Evolutionary conservation across 164 flowering plant genomes (phyloP).

Genomic region (Piper betle): DNA sequence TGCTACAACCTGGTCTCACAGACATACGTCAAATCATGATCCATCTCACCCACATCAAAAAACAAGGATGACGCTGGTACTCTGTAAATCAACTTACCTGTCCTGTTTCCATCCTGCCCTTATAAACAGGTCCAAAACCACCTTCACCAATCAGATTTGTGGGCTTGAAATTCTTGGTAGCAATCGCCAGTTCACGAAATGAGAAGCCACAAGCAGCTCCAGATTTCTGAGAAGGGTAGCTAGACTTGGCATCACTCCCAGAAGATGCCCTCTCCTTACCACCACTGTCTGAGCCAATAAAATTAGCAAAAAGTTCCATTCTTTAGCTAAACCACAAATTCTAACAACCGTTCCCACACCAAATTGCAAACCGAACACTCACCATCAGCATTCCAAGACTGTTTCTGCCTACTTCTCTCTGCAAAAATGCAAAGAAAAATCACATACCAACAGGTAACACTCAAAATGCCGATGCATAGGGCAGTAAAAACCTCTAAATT

Average conservation of each 20-base stretch:
- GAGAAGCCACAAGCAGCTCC: slow-evolving; percentile 45
- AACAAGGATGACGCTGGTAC: neutral
- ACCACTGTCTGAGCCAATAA: slow-evolving; percentile 17
- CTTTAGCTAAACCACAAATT: neutral
- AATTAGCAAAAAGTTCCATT: neutral
- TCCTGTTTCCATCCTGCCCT: slow-evolving; percentile 51
- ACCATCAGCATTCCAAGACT: neutral
- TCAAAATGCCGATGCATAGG: neutral
- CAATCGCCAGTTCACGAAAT: slow-evolving; percentile 53
- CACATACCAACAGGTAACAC: neutral
- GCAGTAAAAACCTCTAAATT: neutral
- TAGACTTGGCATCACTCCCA: slow-evolving; percentile 12
- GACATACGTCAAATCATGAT: neutral
- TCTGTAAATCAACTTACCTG: slow-evolving; percentile 21
- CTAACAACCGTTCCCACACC: neutral
- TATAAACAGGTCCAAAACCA: slow-evolving; percentile 80
- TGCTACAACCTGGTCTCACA: slow-evolving; percentile 41
- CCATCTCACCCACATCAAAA: neutral
- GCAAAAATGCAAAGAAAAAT: neutral
- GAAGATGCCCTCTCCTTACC: slow-evolving; percentile 11
- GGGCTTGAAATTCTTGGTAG: slow-evolving; percentile 49
- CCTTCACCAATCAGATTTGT: slow-evolving; percentile 74
- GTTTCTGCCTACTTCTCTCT: neutral
- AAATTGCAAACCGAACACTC: neutral
- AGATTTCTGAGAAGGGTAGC: neutral